Conservation (phyloP, 495 filamentous ascomycete species). For the Platismatia glauca region DNA sequence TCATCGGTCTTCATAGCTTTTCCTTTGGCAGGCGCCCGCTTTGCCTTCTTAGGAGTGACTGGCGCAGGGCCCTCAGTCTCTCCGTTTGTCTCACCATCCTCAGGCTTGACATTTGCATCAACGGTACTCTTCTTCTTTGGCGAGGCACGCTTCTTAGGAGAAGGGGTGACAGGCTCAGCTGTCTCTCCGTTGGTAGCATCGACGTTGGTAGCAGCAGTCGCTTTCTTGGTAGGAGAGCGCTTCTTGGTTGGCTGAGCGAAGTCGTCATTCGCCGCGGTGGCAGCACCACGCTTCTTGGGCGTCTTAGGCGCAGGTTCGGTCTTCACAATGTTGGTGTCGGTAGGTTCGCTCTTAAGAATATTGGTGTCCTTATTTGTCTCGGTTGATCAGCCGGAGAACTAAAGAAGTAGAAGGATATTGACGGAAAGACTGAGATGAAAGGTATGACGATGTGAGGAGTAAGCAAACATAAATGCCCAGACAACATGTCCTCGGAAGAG, state of each 20-base stretch:
- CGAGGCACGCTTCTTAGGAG: not conserved
- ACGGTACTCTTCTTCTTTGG: not conserved
- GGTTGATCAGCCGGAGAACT: not conserved
- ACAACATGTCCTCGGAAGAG: not conserved
- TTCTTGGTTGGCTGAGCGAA: constrained; percentile 12
- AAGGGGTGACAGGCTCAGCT: not conserved
- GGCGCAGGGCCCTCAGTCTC: constrained; percentile 1
- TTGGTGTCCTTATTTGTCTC: not conserved
- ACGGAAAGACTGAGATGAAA: not conserved
- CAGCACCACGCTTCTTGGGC: constrained; percentile 15
- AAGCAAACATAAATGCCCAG: not conserved
- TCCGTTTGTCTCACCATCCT: not conserved
- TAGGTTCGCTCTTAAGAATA: not conserved
- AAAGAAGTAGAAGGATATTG: not conserved
- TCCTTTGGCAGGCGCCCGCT: not conserved
- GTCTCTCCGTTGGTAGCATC: not conserved
- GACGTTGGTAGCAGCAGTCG: not conserved
- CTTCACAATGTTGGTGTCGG: not conserved
- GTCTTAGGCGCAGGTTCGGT: not conserved
- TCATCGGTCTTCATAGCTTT: not conserved
- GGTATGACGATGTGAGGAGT: not conserved
- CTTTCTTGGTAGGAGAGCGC: constrained; percentile 1
- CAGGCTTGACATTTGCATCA: not conserved
- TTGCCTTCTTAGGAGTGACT: not conserved
- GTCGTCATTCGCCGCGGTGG: not conserved